Conservation (phyloP, 371 early-diverging fungal species). For the Actinomortierella ambigua region DNA sequence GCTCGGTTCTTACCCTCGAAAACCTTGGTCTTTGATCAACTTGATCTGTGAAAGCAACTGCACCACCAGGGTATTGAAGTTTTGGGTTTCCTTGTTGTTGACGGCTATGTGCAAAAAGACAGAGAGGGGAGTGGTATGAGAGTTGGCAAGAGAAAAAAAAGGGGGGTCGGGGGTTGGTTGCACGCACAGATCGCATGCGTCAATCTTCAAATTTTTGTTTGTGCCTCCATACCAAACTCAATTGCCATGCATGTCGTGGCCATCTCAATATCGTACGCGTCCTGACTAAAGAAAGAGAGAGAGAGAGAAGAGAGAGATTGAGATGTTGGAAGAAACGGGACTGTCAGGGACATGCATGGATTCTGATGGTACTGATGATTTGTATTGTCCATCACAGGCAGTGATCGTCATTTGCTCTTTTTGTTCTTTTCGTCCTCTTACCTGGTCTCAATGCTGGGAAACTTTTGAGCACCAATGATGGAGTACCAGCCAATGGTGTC, state of each 20-base stretch:
- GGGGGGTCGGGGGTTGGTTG: background rate
- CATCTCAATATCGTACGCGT: slow-evolving; percentile 77
- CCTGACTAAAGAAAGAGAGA: slow-evolving; percentile 56
- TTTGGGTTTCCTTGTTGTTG: slow-evolving; percentile 67
- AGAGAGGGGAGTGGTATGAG: background rate
- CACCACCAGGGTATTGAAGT: slow-evolving; percentile 68
- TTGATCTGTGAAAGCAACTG: slow-evolving; percentile 65
- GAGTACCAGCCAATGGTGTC: slow-evolving; percentile 52
- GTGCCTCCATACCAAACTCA: slow-evolving; percentile 56
- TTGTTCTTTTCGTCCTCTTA: slow-evolving; percentile 19
- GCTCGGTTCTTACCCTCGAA: slow-evolving; percentile 53
- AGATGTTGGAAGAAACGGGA: too few species aligned
- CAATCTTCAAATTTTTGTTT: background rate
- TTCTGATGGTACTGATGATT: too few species aligned
- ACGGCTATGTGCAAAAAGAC: slow-evolving; percentile 50
- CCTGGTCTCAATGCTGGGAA: slow-evolving; percentile 53
- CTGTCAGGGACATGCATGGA: too few species aligned
- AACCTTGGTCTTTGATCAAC: slow-evolving; percentile 53
- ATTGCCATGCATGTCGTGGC: slow-evolving; percentile 67
- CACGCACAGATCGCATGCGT: background rate
- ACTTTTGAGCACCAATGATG: slow-evolving; percentile 53
- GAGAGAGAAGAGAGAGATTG: slow-evolving; percentile 2
- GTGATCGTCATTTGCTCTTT: background rate
- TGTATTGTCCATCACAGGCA: slow-evolving; percentile 1
- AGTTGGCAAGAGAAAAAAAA: background rate